These are phyloP conservation scores for Lasiosphaeris hirsuta DNA, from an alignment of 495 filamentous ascomycete genomes.

Conservation along the genomic window DNA sequence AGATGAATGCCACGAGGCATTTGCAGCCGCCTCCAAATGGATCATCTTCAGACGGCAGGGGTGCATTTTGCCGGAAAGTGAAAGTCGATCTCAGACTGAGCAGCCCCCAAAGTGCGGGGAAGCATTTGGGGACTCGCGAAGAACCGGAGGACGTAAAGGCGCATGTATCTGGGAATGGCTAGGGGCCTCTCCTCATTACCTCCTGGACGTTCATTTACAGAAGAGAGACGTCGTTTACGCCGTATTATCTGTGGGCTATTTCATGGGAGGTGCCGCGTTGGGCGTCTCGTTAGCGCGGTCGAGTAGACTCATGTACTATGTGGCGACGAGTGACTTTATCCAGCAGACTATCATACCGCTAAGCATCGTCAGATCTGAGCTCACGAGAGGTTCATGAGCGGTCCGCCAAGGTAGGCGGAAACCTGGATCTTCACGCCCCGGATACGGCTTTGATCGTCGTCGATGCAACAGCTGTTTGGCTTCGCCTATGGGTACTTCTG, in stretches of 20 bases:
- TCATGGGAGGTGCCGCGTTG: no score
- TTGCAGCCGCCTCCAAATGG: constrained; percentile 13
- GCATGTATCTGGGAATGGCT: no score
- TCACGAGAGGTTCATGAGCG: background rate
- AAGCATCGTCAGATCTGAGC: background rate
- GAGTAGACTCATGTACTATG: background rate
- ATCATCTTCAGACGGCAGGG: constrained; percentile 13
- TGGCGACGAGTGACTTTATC: background rate
- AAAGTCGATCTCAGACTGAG: constrained; percentile 7
- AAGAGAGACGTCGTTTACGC: background rate
- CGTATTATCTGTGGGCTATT: background rate
- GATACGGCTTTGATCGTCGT: constrained; percentile 10
- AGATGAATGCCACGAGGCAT: constrained; percentile 17
- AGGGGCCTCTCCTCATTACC: background rate
- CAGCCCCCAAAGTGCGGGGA: constrained; percentile 21
- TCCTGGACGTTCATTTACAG: no score
- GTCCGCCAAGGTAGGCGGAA: constrained; percentile 6
- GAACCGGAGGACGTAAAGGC: constrained; percentile 3
- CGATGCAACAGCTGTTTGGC: constrained; percentile 2
- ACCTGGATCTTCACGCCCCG: background rate
- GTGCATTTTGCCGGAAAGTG: constrained; percentile 23
- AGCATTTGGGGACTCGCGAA: constrained; percentile 10
- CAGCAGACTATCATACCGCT: no score
- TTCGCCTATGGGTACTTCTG: background rate
- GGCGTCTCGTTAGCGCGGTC: no score